phyloP scores from a whole-genome alignment of 2,329 filamentous ascomycete genomes.

The Xylaria sp. region DNA sequence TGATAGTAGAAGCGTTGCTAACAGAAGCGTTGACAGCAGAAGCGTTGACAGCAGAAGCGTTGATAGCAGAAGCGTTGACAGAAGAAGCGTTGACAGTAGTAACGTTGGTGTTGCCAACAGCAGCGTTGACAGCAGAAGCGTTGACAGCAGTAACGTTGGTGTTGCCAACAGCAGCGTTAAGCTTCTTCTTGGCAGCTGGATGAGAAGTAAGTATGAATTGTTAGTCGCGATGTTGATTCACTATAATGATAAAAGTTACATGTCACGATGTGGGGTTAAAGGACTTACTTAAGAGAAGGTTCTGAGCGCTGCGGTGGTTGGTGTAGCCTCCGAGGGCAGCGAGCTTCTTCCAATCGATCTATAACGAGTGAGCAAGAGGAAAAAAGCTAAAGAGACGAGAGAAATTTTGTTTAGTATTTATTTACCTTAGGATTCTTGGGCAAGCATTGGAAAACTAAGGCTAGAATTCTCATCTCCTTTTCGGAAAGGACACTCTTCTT shows the following conservation, averaged over 20 bases:
- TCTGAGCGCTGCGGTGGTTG: background rate
- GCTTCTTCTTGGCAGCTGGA: background rate
- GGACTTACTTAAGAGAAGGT: background rate
- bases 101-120: background rate
- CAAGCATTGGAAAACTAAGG: too few species aligned
- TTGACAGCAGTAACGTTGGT: background rate
- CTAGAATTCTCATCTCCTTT: too few species aligned
- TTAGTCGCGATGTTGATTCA: too few species aligned
- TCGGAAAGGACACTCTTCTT: too few species aligned
- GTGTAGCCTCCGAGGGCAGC: background rate
- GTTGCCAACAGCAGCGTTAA: background rate
- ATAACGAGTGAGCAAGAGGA: background rate
- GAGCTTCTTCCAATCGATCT: background rate
- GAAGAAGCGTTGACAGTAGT: background rate
- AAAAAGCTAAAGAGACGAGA: too few species aligned
- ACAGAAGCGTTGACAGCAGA: too few species aligned
- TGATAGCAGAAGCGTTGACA: background rate
- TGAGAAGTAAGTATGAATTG: background rate
- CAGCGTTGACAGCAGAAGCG: background rate
- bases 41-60: background rate
- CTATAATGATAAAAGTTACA: too few species aligned
- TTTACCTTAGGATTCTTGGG: too few species aligned
- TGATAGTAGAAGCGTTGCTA: too few species aligned
- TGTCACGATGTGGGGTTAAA: background rate
- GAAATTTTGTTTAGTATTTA: too few species aligned